Base-by-base conservation (phyloP, 2,329 filamentous ascomycete genomes). In the Ophiostoma pallidulum region DNA sequence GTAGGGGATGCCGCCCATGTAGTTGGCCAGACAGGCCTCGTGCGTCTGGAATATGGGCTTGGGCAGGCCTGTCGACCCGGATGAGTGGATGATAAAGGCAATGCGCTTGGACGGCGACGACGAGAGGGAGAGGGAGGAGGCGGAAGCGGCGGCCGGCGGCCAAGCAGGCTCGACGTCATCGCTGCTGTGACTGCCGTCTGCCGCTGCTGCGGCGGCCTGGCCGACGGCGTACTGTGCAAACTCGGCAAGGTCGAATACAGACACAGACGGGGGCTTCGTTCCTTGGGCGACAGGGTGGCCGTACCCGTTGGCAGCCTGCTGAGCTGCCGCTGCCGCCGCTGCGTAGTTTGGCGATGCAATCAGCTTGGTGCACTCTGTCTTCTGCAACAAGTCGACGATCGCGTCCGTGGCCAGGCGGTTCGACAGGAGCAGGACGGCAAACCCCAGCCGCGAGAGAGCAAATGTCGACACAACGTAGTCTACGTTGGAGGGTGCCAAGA, bases 1-100 rank as follows among this genome's bases (percentile, higher is more conserved):
- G 63, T 76, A 62, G n/a, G 44, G 37, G 53, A 63, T 64, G 14
- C 58, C 58, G 1, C 54, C 54, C 12, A 65, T 59, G 47, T 70
- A 74, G 45, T 74, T 76, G 8, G 65, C 64, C 8, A 80, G 59
- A 7, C 68, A 70, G 12, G 70, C 66, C 9, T 60, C 58, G 45
- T 83, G 75, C 1, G 71, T 75, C 41, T 78, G 72, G 49, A 70
- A 77, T 39, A 83, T 80, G 0, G 78, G 77, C 51, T 82, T 82
- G 0, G 79, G 79, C 0, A 82, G 64, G 0, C 78, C 78, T 0
- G 80, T 81, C 0, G 73, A 78, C 8, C 79, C 61, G 33, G 59
- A 62, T 2, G 64, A 66, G 43, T 67, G 65, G 5, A 67, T 59
- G 45, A 65, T 62, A 20, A 57, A 61, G 5, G 52, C 51, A 24